Base-by-base conservation (phyloP, 257 asterid genomes). In the Solanum corneliomulleri region DNA sequence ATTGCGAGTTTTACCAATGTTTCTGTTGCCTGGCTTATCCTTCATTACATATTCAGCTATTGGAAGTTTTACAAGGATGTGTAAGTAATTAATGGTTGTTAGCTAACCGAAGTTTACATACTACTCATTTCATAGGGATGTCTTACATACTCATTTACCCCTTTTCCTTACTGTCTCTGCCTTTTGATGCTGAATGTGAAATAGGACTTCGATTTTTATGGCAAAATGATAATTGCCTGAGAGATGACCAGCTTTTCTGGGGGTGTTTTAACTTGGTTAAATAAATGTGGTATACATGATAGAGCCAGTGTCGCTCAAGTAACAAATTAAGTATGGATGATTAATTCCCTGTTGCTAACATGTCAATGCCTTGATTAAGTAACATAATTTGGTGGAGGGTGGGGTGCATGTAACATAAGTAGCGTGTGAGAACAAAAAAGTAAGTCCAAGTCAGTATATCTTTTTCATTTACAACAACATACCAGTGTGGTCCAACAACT, bases 1-100 rank as follows among this genome's bases (percentile, higher is more conserved):
- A 86, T 72, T 92, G 91, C 92, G 95, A 21, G 97, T 97, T 85
- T 91, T 93, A 88, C 99, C 99, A 35, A 94, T 97, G 96, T 95
- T 97, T 91, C 90, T 96, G 89, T 90, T 97, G 83, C 99, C 99
- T 85, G 92, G 88, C 35, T 83, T 94, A 84, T 92, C 91, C 86
- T 92, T 91, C 91, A 45, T 93, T 87, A 89, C 90, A 42, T 92
- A 93, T 86, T 93, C 97, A 29, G 89, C 89, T 4, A 84, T 94
- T 75, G 89, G 92, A 91, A 92, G 96, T 90, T 89, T 91, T 92
- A 92, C 91, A 71, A 96, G 86, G 93, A 95, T 96, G 94, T 88
- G 99, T 97, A 94, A 94, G 99, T 90, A 80, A 80, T 88, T 83
- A 33, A 68, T 70, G 72, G 37, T 62, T 18, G 70, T 35, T 29